These are phyloP conservation scores for Collybia nuda DNA, from an alignment of 768 basidiomycete species.

Conservation along the genomic window DNA sequence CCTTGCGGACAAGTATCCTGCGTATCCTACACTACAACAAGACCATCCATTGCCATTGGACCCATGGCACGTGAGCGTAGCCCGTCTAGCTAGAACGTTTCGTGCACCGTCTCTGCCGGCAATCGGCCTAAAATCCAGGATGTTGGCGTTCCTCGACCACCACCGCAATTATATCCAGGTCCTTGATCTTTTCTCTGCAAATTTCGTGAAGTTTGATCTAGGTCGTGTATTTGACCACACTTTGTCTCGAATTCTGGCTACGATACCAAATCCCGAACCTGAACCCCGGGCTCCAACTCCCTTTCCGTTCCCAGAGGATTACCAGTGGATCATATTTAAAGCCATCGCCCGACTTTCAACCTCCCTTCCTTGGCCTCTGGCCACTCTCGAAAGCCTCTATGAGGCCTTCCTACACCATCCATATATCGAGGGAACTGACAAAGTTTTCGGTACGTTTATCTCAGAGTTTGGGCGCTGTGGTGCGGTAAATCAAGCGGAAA, in stretches of 20 bases:
- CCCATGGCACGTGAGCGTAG: too few species aligned
- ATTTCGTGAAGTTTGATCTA: not conserved
- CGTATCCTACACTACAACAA: too few species aligned
- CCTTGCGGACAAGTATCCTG: too few species aligned
- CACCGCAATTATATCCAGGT: slow-evolving; percentile 8
- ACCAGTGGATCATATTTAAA: slow-evolving; percentile 13
- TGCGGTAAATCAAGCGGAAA: slow-evolving; percentile 7
- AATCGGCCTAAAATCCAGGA: too few species aligned
- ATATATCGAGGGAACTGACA: not conserved
- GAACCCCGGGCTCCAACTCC: not conserved
- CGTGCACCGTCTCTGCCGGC: too few species aligned
- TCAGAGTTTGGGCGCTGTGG: slow-evolving; percentile 12
- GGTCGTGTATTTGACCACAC: slow-evolving; percentile 2
- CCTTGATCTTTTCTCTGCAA: slow-evolving; percentile 6
- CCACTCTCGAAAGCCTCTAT: slow-evolving; percentile 9
- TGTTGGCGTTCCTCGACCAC: not conserved
- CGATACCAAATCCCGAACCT: not conserved
- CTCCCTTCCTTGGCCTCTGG: slow-evolving; percentile 7
- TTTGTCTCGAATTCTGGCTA: not conserved
- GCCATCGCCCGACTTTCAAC: slow-evolving; percentile 11
- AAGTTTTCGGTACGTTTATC: slow-evolving; percentile 12
- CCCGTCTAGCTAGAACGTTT: too few species aligned
- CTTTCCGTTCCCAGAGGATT: not conserved
- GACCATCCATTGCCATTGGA: too few species aligned
- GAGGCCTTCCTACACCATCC: not conserved